phyloP scores from a whole-genome alignment of 106 monocot species.

The Xerophyta viscosa region DNA sequence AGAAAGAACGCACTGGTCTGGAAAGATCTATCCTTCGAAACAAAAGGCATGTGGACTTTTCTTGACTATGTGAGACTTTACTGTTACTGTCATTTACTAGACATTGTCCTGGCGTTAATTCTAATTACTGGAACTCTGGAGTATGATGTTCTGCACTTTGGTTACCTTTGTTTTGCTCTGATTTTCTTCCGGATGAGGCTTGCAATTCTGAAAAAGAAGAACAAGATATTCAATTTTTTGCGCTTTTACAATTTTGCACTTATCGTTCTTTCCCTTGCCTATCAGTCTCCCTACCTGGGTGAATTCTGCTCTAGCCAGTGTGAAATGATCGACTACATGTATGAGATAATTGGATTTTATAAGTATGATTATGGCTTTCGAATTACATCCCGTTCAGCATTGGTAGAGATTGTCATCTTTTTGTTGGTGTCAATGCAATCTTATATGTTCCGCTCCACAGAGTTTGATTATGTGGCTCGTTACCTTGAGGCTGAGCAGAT shows the following conservation, averaged over 20 bases:
- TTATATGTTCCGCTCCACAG: slow-evolving; percentile 79
- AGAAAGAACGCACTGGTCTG: slow-evolving; percentile 67
- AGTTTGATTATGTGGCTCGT: slow-evolving; percentile 89
- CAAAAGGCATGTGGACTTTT: slow-evolving; percentile 93
- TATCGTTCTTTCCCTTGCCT: slow-evolving; percentile 90
- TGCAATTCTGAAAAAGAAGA: slow-evolving; percentile 87
- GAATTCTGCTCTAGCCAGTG: slow-evolving; percentile 63
- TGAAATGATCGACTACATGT: slow-evolving; percentile 65
- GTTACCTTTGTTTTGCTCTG: slow-evolving; percentile 90
- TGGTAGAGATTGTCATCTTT: slow-evolving; percentile 97
- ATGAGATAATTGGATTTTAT: slow-evolving; percentile 91
- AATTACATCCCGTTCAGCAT: slow-evolving; percentile 86
- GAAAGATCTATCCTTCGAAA: slow-evolving; percentile 95
- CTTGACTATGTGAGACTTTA: slow-evolving; percentile 84
- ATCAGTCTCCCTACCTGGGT: slow-evolving; percentile 93
- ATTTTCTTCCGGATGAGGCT: slow-evolving; percentile 93
- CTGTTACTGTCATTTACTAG: slow-evolving; percentile 82
- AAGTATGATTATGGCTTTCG: slow-evolving; percentile 98
- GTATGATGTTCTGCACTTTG: slow-evolving; percentile 94
- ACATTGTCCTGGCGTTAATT: slow-evolving; percentile 88
- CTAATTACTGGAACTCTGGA: slow-evolving; percentile 90
- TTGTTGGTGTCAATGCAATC: slow-evolving; percentile 90
- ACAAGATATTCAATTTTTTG: slow-evolving; percentile 82
- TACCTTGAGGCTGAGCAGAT: slow-evolving; percentile 89
- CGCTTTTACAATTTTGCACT: slow-evolving; percentile 89